Conservation (phyloP, 176 grass and related monocot species). For the Oryza punctata region DNA sequence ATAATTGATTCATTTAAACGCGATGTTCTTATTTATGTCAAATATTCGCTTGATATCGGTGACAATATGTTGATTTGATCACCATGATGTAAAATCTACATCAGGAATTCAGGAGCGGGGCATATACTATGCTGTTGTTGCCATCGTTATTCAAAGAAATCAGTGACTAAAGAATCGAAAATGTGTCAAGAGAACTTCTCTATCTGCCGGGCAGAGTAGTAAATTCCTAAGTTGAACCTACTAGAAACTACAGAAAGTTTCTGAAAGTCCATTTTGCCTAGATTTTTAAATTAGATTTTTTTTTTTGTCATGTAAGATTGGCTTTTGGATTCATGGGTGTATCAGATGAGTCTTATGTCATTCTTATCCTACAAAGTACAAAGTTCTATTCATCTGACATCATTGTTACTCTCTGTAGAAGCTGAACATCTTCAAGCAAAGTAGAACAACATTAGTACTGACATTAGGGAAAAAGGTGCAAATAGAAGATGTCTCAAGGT, state of each 20-base stretch:
- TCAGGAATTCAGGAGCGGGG: neutral
- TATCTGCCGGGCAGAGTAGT: neutral
- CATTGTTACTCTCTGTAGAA: slow-evolving; percentile 4
- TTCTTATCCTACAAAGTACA: slow-evolving; percentile 31
- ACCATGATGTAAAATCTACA: neutral
- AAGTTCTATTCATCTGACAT: slow-evolving; percentile 26
- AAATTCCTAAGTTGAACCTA: neutral
- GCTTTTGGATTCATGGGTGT: slow-evolving; percentile 17
- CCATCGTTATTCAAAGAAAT: neutral
- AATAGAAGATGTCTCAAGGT: neutral
- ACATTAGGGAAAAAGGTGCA: neutral
- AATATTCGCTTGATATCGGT: neutral
- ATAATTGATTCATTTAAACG: neutral
- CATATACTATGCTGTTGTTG: neutral
- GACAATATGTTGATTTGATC: neutral
- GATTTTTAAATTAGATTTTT: slow-evolving; percentile 12
- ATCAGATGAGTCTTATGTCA: slow-evolving; percentile 25
- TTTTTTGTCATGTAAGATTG: neutral
- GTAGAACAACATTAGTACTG: neutral
- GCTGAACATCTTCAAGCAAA: slow-evolving; percentile 16
- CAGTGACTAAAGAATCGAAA: neutral
- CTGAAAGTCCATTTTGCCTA: neutral
- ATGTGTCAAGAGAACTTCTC: neutral
- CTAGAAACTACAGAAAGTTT: neutral
- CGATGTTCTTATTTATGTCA: neutral